Base-by-base conservation (phyloP, 2,329 filamentous ascomycete genomes). In the Phialophora chinensis region DNA sequence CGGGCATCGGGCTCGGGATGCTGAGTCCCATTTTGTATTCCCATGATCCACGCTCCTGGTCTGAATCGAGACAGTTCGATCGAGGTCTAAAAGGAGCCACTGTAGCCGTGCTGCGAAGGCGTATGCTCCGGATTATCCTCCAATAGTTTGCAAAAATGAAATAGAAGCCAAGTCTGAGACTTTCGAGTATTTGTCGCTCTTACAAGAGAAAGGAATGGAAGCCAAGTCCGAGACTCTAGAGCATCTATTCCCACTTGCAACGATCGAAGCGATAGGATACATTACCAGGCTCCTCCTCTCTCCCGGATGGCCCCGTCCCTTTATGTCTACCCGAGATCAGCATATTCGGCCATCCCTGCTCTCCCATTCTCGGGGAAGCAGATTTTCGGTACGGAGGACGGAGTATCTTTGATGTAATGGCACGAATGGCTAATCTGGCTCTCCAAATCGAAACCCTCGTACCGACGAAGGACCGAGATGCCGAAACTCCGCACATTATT, bases 211-310 rank as follows among this genome's bases (percentile, higher is more conserved):
- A 31, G 4, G 7, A 31, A 31, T 8, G 7, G 29, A 31, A 31
- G 5, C 29, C 6, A 31, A 31, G 29, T 8, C 29, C 29, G 7
- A 8, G 29, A 31, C 29, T 47, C 42, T 47, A 47, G 75, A 1
- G 79, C 79, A 3, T 80, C 72, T 5, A 80, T 74, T 74, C 60
- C 75, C 78, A 25, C 77, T 77, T 8, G 79, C 72, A 42, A 74
- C 70, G 44, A 74, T 72, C 33, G 73, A 53, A 44, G 72, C 67
- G 38, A 72, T 71, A 12, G 33, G 33, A 35, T 35, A 12, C 29
- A 31, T 31, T 8, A 31, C 29, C 31, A 10, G 31, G 7, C 31
- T 10, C 8, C 31, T 10, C 8, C 7, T 31, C 31, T 8, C 31
- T 35, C 4, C 33, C 33, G 33, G 33, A 12, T 12, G 3, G 1